Evolutionary conservation across 2,329 filamentous ascomycete genomes (phyloP).

Genomic region (Apiospora marii): DNA sequence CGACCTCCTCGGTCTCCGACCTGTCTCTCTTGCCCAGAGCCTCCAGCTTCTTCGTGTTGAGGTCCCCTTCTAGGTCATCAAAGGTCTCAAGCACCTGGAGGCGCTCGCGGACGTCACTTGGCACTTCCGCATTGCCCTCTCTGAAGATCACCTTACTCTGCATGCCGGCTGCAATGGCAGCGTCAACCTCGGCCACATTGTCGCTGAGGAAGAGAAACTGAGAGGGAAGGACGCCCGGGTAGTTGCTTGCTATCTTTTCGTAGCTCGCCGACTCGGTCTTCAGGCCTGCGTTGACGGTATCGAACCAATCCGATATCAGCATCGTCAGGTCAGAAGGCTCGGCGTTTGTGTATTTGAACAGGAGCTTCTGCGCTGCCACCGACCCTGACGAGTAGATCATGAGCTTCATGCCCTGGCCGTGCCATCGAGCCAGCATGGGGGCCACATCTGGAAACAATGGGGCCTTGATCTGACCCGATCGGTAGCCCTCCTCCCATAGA

Average conservation of each 20-base stretch:
- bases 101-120: slow-evolving; percentile 52
- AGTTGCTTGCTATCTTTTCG: slow-evolving; percentile 63
- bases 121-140: slow-evolving; percentile 74
- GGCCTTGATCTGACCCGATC: slow-evolving; percentile 71
- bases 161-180: slow-evolving; percentile 70
- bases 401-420: slow-evolving; percentile 61
- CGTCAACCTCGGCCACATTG: slow-evolving; percentile 74
- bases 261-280: slow-evolving; percentile 77
- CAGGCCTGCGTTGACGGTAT: slow-evolving; percentile 80
- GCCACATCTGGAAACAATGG: slow-evolving; percentile 79
- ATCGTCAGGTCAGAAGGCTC: slow-evolving; percentile 65
- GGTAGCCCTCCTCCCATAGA: slow-evolving; percentile 79
- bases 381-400: slow-evolving; percentile 86
- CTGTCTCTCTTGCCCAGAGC: slow-evolving; percentile 28
- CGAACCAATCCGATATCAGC: slow-evolving; percentile 73
- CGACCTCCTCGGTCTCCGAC: background rate
- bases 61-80: slow-evolving; percentile 35
- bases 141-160: slow-evolving; percentile 67
- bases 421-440: slow-evolving; percentile 68
- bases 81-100: slow-evolving; percentile 42
- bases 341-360: slow-evolving; percentile 73
- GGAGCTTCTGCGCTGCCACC: slow-evolving; percentile 80
- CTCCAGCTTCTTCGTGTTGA: slow-evolving; percentile 31
- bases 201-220: slow-evolving; percentile 83
- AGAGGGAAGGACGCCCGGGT: slow-evolving; percentile 53